Evolutionary conservation across 495 filamentous ascomycete species (phyloP).

Genomic region (Glonium stellatum): DNA sequence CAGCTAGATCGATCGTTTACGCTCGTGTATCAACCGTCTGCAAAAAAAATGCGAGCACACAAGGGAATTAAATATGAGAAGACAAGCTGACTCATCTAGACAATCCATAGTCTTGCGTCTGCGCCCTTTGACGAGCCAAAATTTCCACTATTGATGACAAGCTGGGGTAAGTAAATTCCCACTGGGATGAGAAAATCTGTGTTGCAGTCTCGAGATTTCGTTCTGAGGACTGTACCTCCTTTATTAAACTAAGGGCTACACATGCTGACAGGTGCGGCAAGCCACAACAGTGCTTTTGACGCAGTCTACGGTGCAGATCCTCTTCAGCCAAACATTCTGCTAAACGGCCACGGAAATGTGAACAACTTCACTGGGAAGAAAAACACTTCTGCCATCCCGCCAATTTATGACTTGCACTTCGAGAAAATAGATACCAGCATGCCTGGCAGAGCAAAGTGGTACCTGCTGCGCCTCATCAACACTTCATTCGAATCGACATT

Average conservation of each 20-base stretch:
- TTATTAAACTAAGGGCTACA: no score
- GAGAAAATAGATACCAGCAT: no score
- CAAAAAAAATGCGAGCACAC: neutral
- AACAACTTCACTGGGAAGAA: constrained; percentile 7
- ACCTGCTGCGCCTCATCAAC: constrained; percentile 37
- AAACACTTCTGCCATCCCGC: no score
- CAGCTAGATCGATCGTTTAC: constrained; percentile 48
- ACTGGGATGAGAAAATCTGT: neutral
- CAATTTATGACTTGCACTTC: no score
- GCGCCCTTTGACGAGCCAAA: constrained; percentile 51
- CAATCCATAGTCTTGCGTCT: constrained; percentile 51
- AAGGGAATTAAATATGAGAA: neutral
- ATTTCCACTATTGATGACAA: constrained; percentile 37
- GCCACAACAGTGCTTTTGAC: no score
- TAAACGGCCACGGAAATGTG: constrained; percentile 34
- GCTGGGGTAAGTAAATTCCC: constrained; percentile 31
- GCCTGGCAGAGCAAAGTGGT: constrained; percentile 19
- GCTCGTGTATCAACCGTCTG: constrained; percentile 41
- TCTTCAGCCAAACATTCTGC: constrained; percentile 16
- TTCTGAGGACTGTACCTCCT: no score
- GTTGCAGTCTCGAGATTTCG: no score
- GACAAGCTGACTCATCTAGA: neutral
- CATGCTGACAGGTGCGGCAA: no score
- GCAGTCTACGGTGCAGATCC: no score
- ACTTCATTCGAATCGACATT: constrained; percentile 12